These are phyloP conservation scores for Crithidia brevicula DNA, from an alignment of 208 protist genomes.

Conservation along the genomic window DNA sequence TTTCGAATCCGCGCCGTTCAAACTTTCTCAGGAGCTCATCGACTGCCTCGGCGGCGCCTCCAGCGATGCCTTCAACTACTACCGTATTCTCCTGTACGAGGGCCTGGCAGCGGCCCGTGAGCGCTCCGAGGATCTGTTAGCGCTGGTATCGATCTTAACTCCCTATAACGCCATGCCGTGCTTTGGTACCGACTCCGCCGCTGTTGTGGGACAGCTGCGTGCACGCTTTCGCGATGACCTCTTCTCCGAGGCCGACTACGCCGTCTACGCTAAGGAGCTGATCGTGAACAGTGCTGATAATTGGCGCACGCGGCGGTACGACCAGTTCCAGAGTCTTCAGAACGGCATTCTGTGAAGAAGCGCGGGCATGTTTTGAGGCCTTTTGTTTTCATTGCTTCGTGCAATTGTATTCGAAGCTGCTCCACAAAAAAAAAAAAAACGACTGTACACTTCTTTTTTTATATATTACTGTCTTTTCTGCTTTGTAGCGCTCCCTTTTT, in stretches of 20 bases:
- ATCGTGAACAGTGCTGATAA: conserved; percentile 92
- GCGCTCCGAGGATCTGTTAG: conserved; percentile 79
- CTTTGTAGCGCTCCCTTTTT: no score
- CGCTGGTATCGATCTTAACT: conserved; percentile 87
- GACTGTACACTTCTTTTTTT: no score
- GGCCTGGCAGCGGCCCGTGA: conserved; percentile 78
- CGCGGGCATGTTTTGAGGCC: background rate
- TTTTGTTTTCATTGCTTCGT: conserved; percentile 3
- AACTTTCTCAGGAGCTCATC: conserved; percentile 92
- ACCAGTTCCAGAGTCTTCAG: conserved; percentile 93
- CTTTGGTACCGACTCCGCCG: conserved; percentile 73
- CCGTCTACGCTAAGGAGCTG: conserved; percentile 82
- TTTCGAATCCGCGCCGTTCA: conserved; percentile 95
- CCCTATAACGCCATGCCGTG: conserved; percentile 88
- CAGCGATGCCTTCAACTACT: conserved; percentile 88
- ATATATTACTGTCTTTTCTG: no score
- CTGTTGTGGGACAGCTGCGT: conserved; percentile 71
- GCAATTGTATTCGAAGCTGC: no score
- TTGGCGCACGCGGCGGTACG: conserved; percentile 92
- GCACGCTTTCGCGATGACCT: conserved; percentile 87
- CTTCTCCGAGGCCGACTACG: conserved; percentile 82
- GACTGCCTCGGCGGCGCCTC: conserved; percentile 89
- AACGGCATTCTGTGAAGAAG: conserved; percentile 89
- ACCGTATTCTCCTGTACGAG: conserved; percentile 87
- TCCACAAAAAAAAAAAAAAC: no score